Evolutionary conservation across 768 basidiomycete genomes (phyloP).

Genomic region (Coprinopsis sp.): DNA sequence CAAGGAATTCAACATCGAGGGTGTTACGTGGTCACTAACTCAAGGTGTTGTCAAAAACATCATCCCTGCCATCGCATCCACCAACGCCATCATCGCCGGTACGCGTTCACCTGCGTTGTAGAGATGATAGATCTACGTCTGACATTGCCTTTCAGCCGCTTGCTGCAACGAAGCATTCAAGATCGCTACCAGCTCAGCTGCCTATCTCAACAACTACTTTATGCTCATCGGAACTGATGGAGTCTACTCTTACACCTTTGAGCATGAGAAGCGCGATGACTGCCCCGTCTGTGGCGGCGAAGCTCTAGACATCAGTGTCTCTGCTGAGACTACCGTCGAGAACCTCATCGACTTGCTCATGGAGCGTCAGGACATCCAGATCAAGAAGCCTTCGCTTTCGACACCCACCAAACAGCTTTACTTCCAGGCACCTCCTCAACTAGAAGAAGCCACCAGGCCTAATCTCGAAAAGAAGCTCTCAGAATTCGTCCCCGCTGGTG

Average conservation of each 20-base stretch:
- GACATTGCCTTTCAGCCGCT: conserved; percentile 53
- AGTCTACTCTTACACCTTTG: conserved; percentile 95
- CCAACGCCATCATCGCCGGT: conserved; percentile 98
- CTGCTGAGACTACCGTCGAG: conserved; percentile 74
- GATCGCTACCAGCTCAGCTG: conserved; percentile 92
- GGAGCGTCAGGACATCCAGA: conserved; percentile 91
- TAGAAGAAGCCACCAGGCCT: conserved; percentile 84
- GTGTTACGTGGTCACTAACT: conserved; percentile 95
- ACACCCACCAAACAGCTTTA: conserved; percentile 75
- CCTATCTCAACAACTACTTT: conserved; percentile 95
- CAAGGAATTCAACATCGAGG: conserved; percentile 93
- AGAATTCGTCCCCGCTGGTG: conserved; percentile 73
- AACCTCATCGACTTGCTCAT: conserved; percentile 81
- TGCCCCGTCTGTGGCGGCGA: conserved; percentile 98
- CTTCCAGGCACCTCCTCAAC: conserved; percentile 88
- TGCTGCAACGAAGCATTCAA: conserved; percentile 99
- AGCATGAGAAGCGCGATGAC: conserved; percentile 87
- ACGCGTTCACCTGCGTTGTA: neutral
- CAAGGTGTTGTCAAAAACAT: conserved; percentile 99
- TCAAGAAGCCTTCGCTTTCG: conserved; percentile 93
- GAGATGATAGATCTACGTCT: neutral
- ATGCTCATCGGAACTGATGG: conserved; percentile 97
- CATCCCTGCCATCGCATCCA: conserved; percentile 97
- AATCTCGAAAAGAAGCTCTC: conserved; percentile 85
- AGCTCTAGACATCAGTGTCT: conserved; percentile 67